Base-by-base conservation (phyloP, 495 filamentous ascomycete species). In the Aspergillus mulundensis region DNA sequence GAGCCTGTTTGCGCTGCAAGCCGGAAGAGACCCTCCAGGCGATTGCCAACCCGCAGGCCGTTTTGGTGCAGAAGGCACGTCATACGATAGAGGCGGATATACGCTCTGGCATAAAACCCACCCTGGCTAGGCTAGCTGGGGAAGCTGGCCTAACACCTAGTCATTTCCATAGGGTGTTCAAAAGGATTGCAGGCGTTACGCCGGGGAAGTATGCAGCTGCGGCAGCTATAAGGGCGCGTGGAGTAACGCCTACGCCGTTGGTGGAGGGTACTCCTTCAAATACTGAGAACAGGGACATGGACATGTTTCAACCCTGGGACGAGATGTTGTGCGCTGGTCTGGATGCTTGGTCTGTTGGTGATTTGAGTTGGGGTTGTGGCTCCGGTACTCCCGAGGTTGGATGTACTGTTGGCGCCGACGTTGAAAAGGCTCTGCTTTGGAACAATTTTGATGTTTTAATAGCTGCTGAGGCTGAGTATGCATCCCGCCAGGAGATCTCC, bases 91-190 rank as follows among this genome's bases (percentile, higher is more conserved):
- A 57, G 18, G 49, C 60, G 14, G 59, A 61, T 18, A 47, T 74
- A 32, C 52, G 66, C 2, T 50, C 58, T 53, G 64, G 65, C 41
- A 56, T 66, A 54, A 69, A 72, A 50, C 71, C 77, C n/a, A 76
- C 70, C 41, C 64, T 82, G 28, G 68, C 73, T 20, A 70, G 77
- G 21, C 64, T 87, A 51, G 83, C 84, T 16, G 70, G 66, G 49
- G 72, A 70, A 55, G 83, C 78, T 16, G 73, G 75, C 3, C 62
- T 85, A 54, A 84, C 81, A 16, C 71, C 82, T 43, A 78, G 83
- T 61, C 80, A 87, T 65, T 84, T 87, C 58, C 83, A 81, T 61
- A 81, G 86, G 28, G 67, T 86, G 34, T 83, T 85, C 56, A 85
- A 81, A 67, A 77, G 82, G 52, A 72, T 73, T 2, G 79, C 75